Conservation (phyloP, 2,329 filamentous ascomycete genomes). For the Leptographium radiaticola region DNA sequence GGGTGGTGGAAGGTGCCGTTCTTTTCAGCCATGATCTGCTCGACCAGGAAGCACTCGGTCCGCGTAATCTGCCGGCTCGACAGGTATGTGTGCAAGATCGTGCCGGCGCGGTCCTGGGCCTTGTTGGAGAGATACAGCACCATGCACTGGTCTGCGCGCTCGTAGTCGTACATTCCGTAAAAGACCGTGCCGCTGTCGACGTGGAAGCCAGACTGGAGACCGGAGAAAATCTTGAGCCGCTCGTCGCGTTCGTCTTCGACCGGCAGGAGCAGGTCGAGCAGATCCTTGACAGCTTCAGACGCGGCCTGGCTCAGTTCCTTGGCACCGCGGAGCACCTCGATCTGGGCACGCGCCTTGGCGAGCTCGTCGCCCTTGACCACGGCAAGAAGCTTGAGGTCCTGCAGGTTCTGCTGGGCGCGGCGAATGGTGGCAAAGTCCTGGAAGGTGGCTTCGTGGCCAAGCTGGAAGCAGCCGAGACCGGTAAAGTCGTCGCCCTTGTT, state of each 20-base stretch:
- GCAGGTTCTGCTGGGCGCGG: constrained; percentile 12
- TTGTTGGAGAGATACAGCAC: constrained; percentile 29
- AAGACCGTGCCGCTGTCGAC: constrained; percentile 11
- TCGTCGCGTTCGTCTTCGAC: not conserved
- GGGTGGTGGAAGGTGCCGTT: constrained; percentile 15
- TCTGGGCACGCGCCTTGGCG: constrained; percentile 7
- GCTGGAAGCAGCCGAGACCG: constrained; percentile 17
- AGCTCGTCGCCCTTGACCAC: constrained; percentile 9
- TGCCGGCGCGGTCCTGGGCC: constrained; percentile 24
- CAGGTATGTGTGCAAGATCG: constrained; percentile 29
- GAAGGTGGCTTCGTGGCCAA: constrained; percentile 13
- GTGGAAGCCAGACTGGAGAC: constrained; percentile 14
- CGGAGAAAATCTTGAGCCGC: constrained; percentile 10
- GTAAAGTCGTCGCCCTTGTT: constrained; percentile 12
- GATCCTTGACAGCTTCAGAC: not conserved
- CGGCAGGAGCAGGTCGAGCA: constrained; percentile 1
- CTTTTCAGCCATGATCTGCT: constrained; percentile 23
- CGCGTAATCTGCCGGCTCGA: constrained; percentile 24
- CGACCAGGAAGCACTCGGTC: constrained; percentile 23
- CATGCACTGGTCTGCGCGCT: constrained; percentile 12
- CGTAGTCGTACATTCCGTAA: constrained; percentile 12
- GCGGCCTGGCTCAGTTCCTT: constrained; percentile 1
- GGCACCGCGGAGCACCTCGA: constrained; percentile 11
- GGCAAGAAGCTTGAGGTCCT: constrained; percentile 12
- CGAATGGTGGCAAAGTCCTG: constrained; percentile 15